These are phyloP conservation scores for Fusarium sp. DNA, from an alignment of 2,329 filamentous ascomycete species.

Conservation along the genomic window DNA sequence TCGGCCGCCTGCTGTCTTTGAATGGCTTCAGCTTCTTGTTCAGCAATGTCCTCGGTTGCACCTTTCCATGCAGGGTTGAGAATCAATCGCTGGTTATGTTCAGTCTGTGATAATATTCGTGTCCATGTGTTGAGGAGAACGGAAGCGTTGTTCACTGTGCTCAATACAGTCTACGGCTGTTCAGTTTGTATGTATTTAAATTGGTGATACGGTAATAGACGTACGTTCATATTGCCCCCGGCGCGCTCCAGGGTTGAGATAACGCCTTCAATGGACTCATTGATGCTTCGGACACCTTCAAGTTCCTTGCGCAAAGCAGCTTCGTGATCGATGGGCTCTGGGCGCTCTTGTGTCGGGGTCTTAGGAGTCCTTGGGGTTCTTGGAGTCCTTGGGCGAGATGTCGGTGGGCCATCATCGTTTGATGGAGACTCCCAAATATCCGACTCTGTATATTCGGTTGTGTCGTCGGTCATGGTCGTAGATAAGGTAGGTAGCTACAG, in stretches of 20 bases:
- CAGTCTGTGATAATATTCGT: conserved; percentile 93
- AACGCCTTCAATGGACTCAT: conserved; percentile 85
- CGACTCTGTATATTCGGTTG: conserved; percentile 61
- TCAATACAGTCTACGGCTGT: conserved; percentile 75
- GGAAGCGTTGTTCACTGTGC: conserved; percentile 88
- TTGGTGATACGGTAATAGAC: conserved; percentile 11
- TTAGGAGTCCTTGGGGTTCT: conserved; percentile 63
- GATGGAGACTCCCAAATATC: conserved; percentile 63
- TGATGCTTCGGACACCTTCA: conserved; percentile 86
- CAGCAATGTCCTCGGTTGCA: conserved; percentile 85
- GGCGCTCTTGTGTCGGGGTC: conserved; percentile 60
- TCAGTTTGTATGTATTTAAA: conserved; percentile 29
- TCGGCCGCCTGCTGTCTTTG: conserved; percentile 82
- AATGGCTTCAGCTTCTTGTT: conserved; percentile 84
- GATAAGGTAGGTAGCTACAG: background rate
- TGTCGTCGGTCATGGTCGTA: conserved; percentile 59
- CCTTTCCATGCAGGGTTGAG: conserved; percentile 92
- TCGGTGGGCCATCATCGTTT: conserved; percentile 49
- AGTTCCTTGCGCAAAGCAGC: conserved; percentile 82
- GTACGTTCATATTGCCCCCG: conserved; percentile 81
- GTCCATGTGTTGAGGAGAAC: conserved; percentile 96
- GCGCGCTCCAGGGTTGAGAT: conserved; percentile 78
- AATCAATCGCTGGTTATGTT: conserved; percentile 95
- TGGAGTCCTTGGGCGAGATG: conserved; percentile 53
- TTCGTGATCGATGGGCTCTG: conserved; percentile 74